Percentiles rank a stretch among this genome's conserved stretches.
Conservation (phyloP, 192 early-diverging fungal species). For the Linnemannia elongata region DNA sequence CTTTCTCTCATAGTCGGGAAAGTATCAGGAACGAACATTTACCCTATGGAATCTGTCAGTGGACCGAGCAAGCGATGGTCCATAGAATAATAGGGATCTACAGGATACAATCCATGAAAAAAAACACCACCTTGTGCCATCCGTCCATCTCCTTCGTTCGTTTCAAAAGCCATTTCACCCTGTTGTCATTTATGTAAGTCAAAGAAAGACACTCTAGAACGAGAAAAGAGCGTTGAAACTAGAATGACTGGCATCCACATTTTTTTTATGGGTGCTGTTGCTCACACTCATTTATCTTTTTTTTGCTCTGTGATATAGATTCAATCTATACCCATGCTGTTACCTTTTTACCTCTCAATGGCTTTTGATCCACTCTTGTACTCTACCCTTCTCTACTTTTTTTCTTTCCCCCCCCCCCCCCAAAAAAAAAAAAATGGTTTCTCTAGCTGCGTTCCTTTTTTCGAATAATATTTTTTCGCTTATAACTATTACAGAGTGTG, state of each 20-base stretch:
- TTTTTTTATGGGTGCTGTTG: not conserved
- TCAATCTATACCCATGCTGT: constrained; percentile 5
- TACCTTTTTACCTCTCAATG: not conserved
- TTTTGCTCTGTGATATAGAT: not conserved
- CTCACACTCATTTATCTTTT: not conserved
- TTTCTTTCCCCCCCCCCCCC: not conserved
- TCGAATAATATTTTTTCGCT: not conserved
- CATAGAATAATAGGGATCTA: constrained; percentile 29
- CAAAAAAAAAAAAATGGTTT: not conserved
- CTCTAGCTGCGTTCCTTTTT: not conserved
- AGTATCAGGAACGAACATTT: constrained; percentile 54
- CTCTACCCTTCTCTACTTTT: not conserved
- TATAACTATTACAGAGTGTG: not conserved
- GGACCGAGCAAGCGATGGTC: constrained; percentile 51
- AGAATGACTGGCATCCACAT: not conserved
- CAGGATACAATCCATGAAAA: not conserved
- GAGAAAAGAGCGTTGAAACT: not conserved
- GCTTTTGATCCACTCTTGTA: not conserved
- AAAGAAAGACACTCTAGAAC: too few relatives aligned
- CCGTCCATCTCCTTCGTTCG: not conserved
- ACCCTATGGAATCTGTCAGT: constrained; percentile 51
- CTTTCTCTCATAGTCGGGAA: constrained; percentile 34
- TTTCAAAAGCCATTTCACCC: too few relatives aligned
- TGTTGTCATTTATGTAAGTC: too few relatives aligned
- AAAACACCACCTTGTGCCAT: not conserved